phyloP scores from a whole-genome alignment of 345 rosid species.

The Iberis pinnata region DNA sequence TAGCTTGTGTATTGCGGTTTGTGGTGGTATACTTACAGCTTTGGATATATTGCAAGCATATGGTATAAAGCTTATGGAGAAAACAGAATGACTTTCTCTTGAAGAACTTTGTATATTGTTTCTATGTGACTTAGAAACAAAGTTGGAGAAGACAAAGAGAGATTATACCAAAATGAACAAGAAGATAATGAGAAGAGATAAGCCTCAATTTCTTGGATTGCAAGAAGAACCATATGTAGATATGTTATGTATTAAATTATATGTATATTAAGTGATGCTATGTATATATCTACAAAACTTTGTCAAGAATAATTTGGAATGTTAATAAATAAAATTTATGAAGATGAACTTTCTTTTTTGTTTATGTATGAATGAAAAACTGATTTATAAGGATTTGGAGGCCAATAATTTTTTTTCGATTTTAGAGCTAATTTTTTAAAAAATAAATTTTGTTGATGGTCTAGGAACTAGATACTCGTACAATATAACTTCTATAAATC shows the following conservation, averaged over 20 bases:
- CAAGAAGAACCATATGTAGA: background rate
- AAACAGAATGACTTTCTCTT: constrained; percentile 32
- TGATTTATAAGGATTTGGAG: too few relatives aligned
- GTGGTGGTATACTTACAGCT: constrained; percentile 53
- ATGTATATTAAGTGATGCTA: constrained; percentile 7
- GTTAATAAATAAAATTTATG: too few relatives aligned
- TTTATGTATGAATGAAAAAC: background rate
- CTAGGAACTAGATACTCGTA: too few relatives aligned
- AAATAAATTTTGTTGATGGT: too few relatives aligned
- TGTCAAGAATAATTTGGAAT: background rate
- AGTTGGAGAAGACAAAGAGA: constrained; percentile 5
- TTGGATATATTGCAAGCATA: constrained; percentile 65
- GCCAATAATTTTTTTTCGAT: too few relatives aligned
- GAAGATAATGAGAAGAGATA: too few relatives aligned
- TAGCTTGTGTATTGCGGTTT: constrained; percentile 11
- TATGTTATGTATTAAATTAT: background rate
- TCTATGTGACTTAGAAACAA: constrained; percentile 6
- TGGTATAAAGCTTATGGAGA: constrained; percentile 69
- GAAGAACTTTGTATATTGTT: background rate
- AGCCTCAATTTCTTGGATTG: constrained; percentile 4
- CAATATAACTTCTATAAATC: too few relatives aligned
- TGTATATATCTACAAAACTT: background rate
- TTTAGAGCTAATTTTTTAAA: too few relatives aligned
- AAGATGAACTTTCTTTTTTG: background rate
- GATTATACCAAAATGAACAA: background rate